Percentiles rank a stretch among this genome's conserved stretches.
Evolutionary conservation across 768 basidiomycete species (phyloP).

Genomic region (Saitozyma podzolica): DNA sequence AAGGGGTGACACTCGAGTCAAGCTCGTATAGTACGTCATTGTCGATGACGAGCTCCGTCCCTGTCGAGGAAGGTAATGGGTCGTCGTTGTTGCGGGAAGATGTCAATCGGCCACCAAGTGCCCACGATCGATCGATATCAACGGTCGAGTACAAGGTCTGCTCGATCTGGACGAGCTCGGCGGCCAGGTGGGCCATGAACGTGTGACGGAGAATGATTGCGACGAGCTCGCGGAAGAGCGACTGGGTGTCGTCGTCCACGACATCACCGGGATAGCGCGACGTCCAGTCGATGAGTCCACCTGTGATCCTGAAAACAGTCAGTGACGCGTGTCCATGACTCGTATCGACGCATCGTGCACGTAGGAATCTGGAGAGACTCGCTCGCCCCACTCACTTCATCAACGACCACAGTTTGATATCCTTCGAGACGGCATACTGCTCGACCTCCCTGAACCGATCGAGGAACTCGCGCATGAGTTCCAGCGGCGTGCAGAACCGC

Average conservation of each 20-base stretch:
- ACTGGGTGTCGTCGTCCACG: slow-evolving; percentile 15
- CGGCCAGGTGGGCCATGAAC: slow-evolving; percentile 42
- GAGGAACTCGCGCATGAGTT: slow-evolving; percentile 38
- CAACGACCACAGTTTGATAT: slow-evolving; percentile 33
- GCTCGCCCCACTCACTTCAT: slow-evolving; percentile 29
- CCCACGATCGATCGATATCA: slow-evolving; percentile 47
- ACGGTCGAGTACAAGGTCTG: slow-evolving; percentile 19
- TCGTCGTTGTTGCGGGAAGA: neutral
- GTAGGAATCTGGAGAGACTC: neutral
- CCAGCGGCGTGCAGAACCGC: slow-evolving; percentile 35
- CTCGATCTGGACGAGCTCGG: slow-evolving; percentile 40
- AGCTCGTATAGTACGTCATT: slow-evolving; percentile 22
- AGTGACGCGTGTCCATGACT: neutral
- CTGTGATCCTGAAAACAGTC: slow-evolving; percentile 21
- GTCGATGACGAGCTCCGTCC: slow-evolving; percentile 18
- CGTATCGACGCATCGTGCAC: neutral
- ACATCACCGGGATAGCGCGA: slow-evolving; percentile 48
- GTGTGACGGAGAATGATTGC: slow-evolving; percentile 25
- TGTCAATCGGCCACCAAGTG: slow-evolving; percentile 7
- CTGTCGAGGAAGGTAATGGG: slow-evolving; percentile 3
- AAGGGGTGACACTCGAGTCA: slow-evolving; percentile 9
- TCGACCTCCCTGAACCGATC: slow-evolving; percentile 31
- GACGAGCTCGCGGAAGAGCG: slow-evolving; percentile 28
- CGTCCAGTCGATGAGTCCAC: slow-evolving; percentile 45
- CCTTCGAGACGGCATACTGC: slow-evolving; percentile 22